phyloP scores from a whole-genome alignment of 495 filamentous ascomycete genomes.

The Aspergillus funiculosus region DNA sequence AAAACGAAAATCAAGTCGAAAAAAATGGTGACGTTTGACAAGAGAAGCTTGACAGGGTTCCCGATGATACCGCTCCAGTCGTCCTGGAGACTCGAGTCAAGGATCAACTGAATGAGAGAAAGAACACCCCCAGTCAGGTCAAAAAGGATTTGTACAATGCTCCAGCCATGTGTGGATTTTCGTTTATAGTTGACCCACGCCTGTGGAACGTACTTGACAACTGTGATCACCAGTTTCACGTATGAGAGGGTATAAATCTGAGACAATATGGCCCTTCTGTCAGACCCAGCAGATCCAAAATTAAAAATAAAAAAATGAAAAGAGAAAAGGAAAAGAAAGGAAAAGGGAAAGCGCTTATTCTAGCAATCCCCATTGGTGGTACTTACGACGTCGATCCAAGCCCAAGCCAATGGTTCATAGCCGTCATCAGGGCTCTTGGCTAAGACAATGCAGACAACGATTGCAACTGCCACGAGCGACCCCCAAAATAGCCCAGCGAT shows the following conservation, averaged over 20 bases:
- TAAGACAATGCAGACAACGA: slow-evolving; percentile 52
- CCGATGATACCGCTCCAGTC: slow-evolving; percentile 89
- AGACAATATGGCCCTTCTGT: slow-evolving; percentile 1
- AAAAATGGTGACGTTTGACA: slow-evolving; percentile 76
- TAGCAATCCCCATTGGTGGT: slow-evolving; percentile 2
- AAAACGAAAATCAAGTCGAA: slow-evolving; percentile 81
- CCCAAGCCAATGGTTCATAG: slow-evolving; percentile 52
- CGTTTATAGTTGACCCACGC: slow-evolving; percentile 74
- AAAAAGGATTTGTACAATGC: slow-evolving; percentile 76
- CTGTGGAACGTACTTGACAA: slow-evolving; percentile 92
- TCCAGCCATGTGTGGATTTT: slow-evolving; percentile 81
- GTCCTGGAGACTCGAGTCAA: slow-evolving; percentile 77
- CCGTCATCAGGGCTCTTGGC: slow-evolving; percentile 46
- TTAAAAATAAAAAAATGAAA: slow-evolving; percentile 9
- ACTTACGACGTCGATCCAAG: slow-evolving; percentile 78
- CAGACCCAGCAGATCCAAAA: slow-evolving; percentile 12
- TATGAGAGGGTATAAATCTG: slow-evolving; percentile 78
- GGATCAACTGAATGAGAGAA: slow-evolving; percentile 72
- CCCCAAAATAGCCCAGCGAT: slow-evolving; percentile 64
- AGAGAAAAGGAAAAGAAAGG: slow-evolving; percentile 4
- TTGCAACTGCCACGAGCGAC: slow-evolving; percentile 51
- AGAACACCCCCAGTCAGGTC: slow-evolving; percentile 76
- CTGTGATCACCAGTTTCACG: slow-evolving; percentile 79
- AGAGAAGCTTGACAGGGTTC: slow-evolving; percentile 83
- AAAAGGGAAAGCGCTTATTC: background rate